Base-by-base conservation (phyloP, 2,329 filamentous ascomycete species). In the Aaosphaeria pasadenensis region DNA sequence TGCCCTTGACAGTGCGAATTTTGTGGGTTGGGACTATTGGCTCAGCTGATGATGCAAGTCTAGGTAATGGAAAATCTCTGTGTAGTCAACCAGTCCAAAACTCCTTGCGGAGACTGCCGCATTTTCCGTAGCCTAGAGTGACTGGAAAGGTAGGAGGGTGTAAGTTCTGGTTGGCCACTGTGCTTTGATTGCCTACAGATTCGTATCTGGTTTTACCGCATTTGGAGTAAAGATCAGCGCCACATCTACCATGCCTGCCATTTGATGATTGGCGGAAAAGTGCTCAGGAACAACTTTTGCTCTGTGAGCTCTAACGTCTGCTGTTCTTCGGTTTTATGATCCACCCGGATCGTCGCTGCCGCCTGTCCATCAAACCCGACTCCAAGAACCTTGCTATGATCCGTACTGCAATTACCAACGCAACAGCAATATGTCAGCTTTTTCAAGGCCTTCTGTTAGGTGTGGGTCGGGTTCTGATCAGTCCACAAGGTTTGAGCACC, bases 141-240 rank as follows among this genome's bases (percentile, higher is more conserved):
- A 36, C 33, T 36, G 39, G 46, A 43, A 24, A 46, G 32, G 33
- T 51, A 32, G 52, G 51, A 11, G 39, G 11, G 36, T 42, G 40
- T 45, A 44, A 29, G 30, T 40, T 45, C 33, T 43, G n/a, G 52
- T 51, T 50, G 36, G 43, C 43, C 43, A 42, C 42, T n/a, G 47
- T 42, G 35, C 42, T 51, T 50, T 53, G 50, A 50, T 54, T 50
- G 51, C 51, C 49, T 52, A 51, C 46, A 51, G 29, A 46, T 49
- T 56, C 49, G 56, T 57, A 55, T 60, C 47, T 51, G 52, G 7
- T 48, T 58, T 60, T 62, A 39, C 60, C 59, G 50, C 41, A 30
- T 54, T 48, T 39, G 48, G 41, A 58, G 53, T 47, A 66, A 58
- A 30, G 58, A 66, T 61, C 56, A 39, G 46, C 59, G 54, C 52